phyloP scores from a whole-genome alignment of 2,329 filamentous ascomycete species.

The Ilyonectria mors-panacis region DNA sequence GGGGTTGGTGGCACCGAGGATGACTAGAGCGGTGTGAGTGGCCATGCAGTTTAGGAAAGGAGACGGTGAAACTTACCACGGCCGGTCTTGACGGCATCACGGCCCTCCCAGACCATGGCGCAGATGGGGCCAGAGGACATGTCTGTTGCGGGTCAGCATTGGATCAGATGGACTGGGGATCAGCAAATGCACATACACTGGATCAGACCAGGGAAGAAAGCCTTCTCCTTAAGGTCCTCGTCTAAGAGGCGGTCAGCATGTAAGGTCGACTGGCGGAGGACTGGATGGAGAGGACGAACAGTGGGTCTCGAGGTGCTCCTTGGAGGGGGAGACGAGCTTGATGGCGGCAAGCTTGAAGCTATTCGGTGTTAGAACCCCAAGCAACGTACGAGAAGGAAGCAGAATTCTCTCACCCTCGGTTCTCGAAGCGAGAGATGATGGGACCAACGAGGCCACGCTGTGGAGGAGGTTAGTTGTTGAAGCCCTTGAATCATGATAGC shows the following conservation, averaged over 20 bases:
- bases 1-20: constrained; percentile 99
- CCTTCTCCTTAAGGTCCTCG: constrained; percentile 90
- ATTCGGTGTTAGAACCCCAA: constrained; percentile 36
- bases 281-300: constrained; percentile 65
- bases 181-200: constrained; percentile 75
- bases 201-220: constrained; percentile 96
- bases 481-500: background rate
- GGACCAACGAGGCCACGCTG: constrained; percentile 97
- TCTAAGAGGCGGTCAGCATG: constrained; percentile 64
- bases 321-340: constrained; percentile 91
- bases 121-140: constrained; percentile 97
- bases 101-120: constrained; percentile 99
- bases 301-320: constrained; percentile 98
- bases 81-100: constrained; percentile 99
- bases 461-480: constrained; percentile 39
- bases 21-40: constrained; percentile 64
- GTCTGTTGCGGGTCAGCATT: constrained; percentile 68
- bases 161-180: background rate
- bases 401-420: constrained; percentile 78
- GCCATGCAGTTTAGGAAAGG: background rate
- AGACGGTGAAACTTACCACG: constrained; percentile 73
- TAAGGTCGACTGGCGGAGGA: constrained; percentile 37
- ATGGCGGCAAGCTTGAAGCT: constrained; percentile 99
- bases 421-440: constrained; percentile 99
- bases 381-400: constrained; percentile 34